A percentile compares a stretch with the other conserved stretches of the same genome.
Evolutionary conservation across 2,329 filamentous ascomycete genomes (phyloP).

Genomic region (Pyrenochaeta sp.): DNA sequence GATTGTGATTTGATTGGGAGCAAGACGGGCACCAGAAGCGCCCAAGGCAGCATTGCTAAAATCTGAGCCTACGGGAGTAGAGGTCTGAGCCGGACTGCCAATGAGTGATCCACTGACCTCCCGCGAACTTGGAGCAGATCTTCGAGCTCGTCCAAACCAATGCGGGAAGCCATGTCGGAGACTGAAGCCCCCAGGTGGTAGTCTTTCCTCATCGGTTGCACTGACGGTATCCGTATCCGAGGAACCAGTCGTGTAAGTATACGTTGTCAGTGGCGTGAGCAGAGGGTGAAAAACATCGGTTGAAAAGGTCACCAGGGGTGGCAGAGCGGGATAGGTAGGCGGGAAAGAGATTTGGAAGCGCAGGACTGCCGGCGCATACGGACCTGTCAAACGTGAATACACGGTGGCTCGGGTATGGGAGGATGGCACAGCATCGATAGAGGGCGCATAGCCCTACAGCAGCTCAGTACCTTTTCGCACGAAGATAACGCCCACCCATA

Average conservation of each 20-base stretch:
- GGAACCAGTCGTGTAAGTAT: slow-evolving; percentile 82
- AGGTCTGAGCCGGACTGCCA: slow-evolving; percentile 26
- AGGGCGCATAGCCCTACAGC: slow-evolving; percentile 21
- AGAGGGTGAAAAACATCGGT: slow-evolving; percentile 96
- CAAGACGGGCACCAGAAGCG: slow-evolving; percentile 5
- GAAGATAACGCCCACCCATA: slow-evolving; percentile 94
- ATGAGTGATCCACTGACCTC: slow-evolving; percentile 43
- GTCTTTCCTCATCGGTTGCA: slow-evolving; percentile 80
- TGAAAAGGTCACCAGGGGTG: slow-evolving; percentile 85
- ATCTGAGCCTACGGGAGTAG: slow-evolving; percentile 27
- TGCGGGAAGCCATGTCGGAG: slow-evolving; percentile 87
- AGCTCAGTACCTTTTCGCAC: slow-evolving; percentile 76
- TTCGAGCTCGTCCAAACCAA: slow-evolving; percentile 72
- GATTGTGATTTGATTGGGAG: slow-evolving; percentile 35
- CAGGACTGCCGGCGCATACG: slow-evolving; percentile 85
- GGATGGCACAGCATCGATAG: slow-evolving; percentile 13
- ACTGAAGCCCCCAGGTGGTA: slow-evolving; percentile 90
- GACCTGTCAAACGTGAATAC: slow-evolving; percentile 66
- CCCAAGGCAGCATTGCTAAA: slow-evolving; percentile 13
- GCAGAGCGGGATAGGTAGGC: slow-evolving; percentile 76
- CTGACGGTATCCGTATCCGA: slow-evolving; percentile 81
- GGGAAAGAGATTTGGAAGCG: slow-evolving; percentile 92
- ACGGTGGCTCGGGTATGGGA: slow-evolving; percentile 6
- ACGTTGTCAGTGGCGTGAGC: slow-evolving; percentile 90
- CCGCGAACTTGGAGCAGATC: slow-evolving; percentile 40